Conservation (phyloP, 1,139 yeast species). For the Saccharomyces hybrid region DNA sequence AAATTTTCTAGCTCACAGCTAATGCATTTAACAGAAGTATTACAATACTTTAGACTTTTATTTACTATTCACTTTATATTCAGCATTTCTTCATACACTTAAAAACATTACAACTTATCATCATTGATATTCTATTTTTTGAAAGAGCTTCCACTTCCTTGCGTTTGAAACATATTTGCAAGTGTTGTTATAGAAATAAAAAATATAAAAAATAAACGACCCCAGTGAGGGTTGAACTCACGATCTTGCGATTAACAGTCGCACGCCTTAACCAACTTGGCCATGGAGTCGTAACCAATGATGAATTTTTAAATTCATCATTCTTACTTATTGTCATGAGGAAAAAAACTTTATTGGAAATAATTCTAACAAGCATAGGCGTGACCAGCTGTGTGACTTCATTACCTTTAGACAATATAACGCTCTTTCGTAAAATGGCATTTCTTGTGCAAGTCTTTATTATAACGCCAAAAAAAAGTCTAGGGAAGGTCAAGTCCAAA, state of each 20-base stretch:
- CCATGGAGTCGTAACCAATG: conserved; percentile 18
- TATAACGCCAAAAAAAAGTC: not conserved
- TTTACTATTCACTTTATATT: not conserved
- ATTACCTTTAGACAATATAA: no score
- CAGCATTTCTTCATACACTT: not conserved
- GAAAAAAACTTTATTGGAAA: no score
- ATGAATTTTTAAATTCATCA: not conserved
- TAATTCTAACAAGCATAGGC: not conserved
- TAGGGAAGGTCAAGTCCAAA: not conserved
- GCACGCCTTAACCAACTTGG: conserved; percentile 28
- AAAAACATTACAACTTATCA: not conserved
- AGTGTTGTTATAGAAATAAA: not conserved
- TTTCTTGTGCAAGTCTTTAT: no score
- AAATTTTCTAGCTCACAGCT: not conserved
- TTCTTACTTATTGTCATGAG: no score
- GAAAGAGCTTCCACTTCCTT: no score
- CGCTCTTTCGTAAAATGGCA: no score
- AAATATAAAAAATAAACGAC: conserved; percentile 14
- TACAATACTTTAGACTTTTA: not conserved
- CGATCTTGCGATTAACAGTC: conserved; percentile 29
- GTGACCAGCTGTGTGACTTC: not conserved
- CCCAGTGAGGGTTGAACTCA: conserved; percentile 28
- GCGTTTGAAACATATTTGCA: no score
- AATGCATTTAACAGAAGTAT: not conserved
- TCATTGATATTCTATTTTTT: no score